A percentile compares a stretch with the other conserved stretches of the same genome.
Conservation (phyloP, 441 rosid species). For the Mallotus repandus region DNA sequence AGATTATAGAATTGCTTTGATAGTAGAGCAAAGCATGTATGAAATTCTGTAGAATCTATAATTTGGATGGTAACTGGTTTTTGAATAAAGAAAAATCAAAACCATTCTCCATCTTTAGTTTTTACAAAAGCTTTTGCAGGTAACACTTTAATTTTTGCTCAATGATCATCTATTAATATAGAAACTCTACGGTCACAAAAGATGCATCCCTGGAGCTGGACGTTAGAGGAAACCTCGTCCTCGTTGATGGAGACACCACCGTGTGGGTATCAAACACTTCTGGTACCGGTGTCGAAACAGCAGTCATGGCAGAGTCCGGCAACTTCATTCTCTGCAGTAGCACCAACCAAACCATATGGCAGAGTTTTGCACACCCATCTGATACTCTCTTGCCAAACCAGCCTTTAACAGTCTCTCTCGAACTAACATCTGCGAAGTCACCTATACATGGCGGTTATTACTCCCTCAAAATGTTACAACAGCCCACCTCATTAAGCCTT, state of each 20-base stretch:
- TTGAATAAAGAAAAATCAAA: conserved; percentile 2
- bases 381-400: conserved; percentile 89
- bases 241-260: conserved; percentile 43
- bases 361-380: conserved; percentile 76
- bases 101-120: conserved; percentile 26
- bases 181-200: conserved; percentile 73
- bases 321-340: conserved; percentile 59
- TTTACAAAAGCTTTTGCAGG: conserved; percentile 46
- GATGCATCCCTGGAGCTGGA: conserved; percentile 71
- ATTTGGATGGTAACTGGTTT: conserved; percentile 15
- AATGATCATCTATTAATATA: conserved; percentile 46
- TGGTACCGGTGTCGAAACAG: conserved; percentile 41
- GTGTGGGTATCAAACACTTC: conserved; percentile 84
- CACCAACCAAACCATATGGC: conserved; percentile 52
- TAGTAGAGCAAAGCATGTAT: no score
- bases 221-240: conserved; percentile 69
- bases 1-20: background rate
- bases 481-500: conserved; percentile 78
- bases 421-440: conserved; percentile 57
- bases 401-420: conserved; percentile 64
- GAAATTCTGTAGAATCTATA: background rate
- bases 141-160: conserved; percentile 30
- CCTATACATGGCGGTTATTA: conserved; percentile 54
- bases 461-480: conserved; percentile 82
- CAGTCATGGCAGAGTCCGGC: conserved; percentile 73